Percentiles rank a stretch among this genome's conserved stretches.
Evolutionary conservation across 1,284 basidiomycete species (phyloP).

Genomic region (Austropuccinia psidii): DNA sequence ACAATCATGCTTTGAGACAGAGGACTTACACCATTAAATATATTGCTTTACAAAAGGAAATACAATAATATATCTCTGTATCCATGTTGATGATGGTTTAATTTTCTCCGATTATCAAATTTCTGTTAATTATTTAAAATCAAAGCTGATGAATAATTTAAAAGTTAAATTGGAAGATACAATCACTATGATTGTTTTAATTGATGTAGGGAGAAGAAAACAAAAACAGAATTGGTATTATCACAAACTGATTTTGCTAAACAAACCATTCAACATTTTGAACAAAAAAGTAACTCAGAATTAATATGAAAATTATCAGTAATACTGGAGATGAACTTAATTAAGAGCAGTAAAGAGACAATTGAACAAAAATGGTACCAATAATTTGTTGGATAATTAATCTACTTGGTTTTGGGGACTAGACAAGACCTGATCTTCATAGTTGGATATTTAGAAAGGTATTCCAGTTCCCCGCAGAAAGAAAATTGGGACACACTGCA

Average conservation of each 20-base stretch:
- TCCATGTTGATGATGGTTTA: constrained; percentile 8
- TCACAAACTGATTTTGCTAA: not conserved
- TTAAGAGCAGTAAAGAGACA: too few relatives aligned
- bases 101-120: not conserved
- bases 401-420: too few relatives aligned
- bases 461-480: too few relatives aligned
- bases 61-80: not conserved
- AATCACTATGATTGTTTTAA: not conserved
- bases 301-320: too few relatives aligned
- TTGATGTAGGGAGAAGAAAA: not conserved
- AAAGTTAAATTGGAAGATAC: not conserved
- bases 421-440: too few relatives aligned
- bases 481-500: too few relatives aligned
- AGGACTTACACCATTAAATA: not conserved
- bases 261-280: not conserved
- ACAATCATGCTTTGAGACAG: not conserved
- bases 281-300: too few relatives aligned
- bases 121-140: not conserved
- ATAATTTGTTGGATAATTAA: too few relatives aligned
- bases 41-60: not conserved
- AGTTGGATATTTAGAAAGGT: too few relatives aligned
- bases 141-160: not conserved
- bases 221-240: not conserved
- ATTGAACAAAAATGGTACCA: too few relatives aligned
- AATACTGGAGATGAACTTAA: too few relatives aligned